Evolutionary conservation across 208 protist genomes (phyloP), one percentile per base, ranked within the genome.

Genomic region (Leishmania arabica): DNA sequence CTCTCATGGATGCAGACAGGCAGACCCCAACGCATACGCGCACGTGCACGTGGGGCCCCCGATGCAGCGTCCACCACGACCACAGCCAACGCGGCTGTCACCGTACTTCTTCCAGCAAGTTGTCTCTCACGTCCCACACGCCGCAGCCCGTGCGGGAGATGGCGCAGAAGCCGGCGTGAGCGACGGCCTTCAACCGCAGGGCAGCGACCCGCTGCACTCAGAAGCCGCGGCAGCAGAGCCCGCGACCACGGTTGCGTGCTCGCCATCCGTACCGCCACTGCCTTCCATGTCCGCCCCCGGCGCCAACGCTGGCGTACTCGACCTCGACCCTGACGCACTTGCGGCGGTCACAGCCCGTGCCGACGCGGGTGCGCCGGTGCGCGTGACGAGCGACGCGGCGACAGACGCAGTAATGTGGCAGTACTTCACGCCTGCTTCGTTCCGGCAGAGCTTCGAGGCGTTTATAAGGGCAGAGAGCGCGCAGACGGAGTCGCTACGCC

Each of bases 21-120:
- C 49, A 77, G 51, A 53, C 49, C 58, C 58, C 31, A 24, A 53
- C 75, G 21, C 60, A 66, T 49, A 72, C 31, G 47, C 51, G 19
- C 47, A 60, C 53, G 31, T 47, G 21, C 66, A 42, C 66, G 37
- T 40, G 13, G 73, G 34, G 31, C 11, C 73, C 34, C 34, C 45
- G 31, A 76, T 84, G 70, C 45, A 82, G 75, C 80, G 77, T 40
- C 66, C 75, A 31, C 74, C 77, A 34, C 77, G 81, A 13, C 88
- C 89, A 31, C 68, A 89, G 40, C 91, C 91, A 15, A 88, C 81
- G 75, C 72, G 70, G 37, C 77, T 89, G 37, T 87, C 82, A 53
- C n/a, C 79, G 0, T 95, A 91, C 75, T 95, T 95, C 62, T 95
- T 95, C 79, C 79, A 89, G 74, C 91, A 95, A 40, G 80, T 95